These are phyloP conservation scores for Alternaria panax DNA, from an alignment of 2,329 filamentous ascomycete species.

Conservation along the genomic window DNA sequence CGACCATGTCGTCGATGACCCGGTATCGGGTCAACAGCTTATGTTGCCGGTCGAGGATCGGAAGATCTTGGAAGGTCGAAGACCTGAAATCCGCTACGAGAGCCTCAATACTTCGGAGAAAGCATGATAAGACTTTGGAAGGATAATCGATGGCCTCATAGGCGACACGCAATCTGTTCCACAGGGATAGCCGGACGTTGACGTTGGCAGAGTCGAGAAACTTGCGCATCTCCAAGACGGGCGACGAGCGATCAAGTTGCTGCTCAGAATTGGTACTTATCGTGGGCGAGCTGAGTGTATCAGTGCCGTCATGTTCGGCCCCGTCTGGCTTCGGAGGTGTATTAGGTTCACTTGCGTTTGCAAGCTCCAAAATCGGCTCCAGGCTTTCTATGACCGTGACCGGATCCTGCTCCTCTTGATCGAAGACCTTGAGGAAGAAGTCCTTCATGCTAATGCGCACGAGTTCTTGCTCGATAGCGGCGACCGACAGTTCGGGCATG, in stretches of 20 bases:
- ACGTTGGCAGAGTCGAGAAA: slow-evolving; percentile 84
- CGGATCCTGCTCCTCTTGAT: slow-evolving; percentile 80
- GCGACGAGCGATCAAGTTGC: slow-evolving; percentile 29
- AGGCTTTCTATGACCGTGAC: slow-evolving; percentile 87
- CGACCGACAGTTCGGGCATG: slow-evolving; percentile 84
- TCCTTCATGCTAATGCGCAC: slow-evolving; percentile 94
- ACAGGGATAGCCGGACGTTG: slow-evolving; percentile 83
- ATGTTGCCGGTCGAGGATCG: slow-evolving; percentile 70
- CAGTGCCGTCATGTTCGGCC: slow-evolving; percentile 12
- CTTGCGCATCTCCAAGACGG: slow-evolving; percentile 77
- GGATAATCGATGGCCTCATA: slow-evolving; percentile 85
- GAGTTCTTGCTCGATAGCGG: slow-evolving; percentile 88
- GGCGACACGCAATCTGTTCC: slow-evolving; percentile 88
- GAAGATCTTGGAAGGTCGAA: slow-evolving; percentile 62
- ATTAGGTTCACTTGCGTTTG: slow-evolving; percentile 8
- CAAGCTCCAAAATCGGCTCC: slow-evolving; percentile 86
- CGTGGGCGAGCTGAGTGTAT: slow-evolving; percentile 23
- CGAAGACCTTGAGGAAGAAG: slow-evolving; percentile 91
- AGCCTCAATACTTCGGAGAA: slow-evolving; percentile 84
- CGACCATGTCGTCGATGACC: slow-evolving; percentile 77
- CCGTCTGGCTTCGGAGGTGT: slow-evolving; percentile 8
- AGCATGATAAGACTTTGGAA: slow-evolving; percentile 88
- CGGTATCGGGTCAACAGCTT: slow-evolving; percentile 79
- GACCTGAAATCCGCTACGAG: slow-evolving; percentile 74
- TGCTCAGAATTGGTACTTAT: slow-evolving; percentile 9